Base-by-base conservation (phyloP, 2,329 filamentous ascomycete genomes). In the Aspergillus fumigatus region DNA sequence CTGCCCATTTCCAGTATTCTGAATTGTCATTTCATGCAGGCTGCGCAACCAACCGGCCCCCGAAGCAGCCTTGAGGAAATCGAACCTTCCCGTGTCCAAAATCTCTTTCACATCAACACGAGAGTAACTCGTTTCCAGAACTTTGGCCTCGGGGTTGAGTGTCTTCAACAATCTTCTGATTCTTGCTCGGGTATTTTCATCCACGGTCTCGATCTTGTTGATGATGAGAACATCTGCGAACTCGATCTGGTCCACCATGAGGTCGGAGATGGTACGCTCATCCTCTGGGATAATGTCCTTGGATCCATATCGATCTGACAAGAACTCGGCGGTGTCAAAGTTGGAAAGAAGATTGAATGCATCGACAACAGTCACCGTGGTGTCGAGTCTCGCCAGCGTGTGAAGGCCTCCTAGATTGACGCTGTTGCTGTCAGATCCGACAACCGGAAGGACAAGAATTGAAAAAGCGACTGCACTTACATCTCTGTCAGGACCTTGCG, bases 241-340 rank as follows among this genome's bases (percentile, higher is more conserved):
- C 70, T 91, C 88, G 57, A 90, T 88, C 65, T 90, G 88, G 62
- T 90, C 88, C 0, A 89, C 86, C 80, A 90, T 88, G 0, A 91
- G 78, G 62, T 90, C 87, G 0, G 87, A 89, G 2, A 91, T 87
- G 0, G 86, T 90, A 0, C 88, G 77, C 62, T 91, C 87, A 58
- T 91, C 88, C 61, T 90, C 88, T 0, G 83, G 69, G 4, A 82
- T 77, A 1, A 87, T 83, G 27, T 87, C 84, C 4, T 86, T 79
- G 11, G 78, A 70, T 1, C 79, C 78, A 54, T 82, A 84, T 1
- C 88, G 80, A 23, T 84, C 81, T 0, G 85, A 86, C 0, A 90
- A 73, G 14, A 90, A 80, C 56, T 90, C 86, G 1, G 80, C 79
- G 0, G 88, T 90, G 63, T 88, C 83, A 66, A 91, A 90, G 67